Evolutionary conservation across 176 grass and related monocot genomes (phyloP), one percentile per base, ranked within the genome.

Genomic region (Bonia amplexicaulis): DNA sequence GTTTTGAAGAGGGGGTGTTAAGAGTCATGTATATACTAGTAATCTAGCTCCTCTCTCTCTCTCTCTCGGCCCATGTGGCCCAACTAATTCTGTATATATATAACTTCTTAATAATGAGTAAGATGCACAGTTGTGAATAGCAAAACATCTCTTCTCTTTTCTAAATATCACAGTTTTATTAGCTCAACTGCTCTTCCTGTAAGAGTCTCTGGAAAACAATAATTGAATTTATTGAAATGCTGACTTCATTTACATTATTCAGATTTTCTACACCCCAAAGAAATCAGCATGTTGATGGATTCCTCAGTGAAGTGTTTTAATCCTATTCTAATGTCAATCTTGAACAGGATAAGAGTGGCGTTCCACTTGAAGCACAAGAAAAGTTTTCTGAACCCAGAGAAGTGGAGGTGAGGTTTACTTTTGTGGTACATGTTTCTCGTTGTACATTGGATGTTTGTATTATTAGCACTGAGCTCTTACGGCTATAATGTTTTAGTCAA

Each of bases 311-410:
- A 72, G 33, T 64, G 16, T 72, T 52, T 57, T 89, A 82, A 19
- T 39, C 49, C 48, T 82, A 82, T 71, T 33, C 20, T 89, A 52
- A 80, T 68, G 7, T 60, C n/a, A 58, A n/a, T 81, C 17, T 73
- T 79, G 40, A 65, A 69, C 90, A 97, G 95, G 95, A 91, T 80
- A 97, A 97, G 86, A 97, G 93, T 40, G 87, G 95, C 64, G 95
- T 88, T 55, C 78, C 83, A 51, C 91, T 97, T 65, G 87, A 91
- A 85, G 95, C 95, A 29, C 88, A 94, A 53, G 95, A 93, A 82
- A 97, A 95, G 46, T 95, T 93, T 39, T 39, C 89, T 57, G 89
- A 95, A 81, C 95, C 95, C 14, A 91, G 82, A 87, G 93, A 97
- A 84, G 93, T 97, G 73, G 91, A 95, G 95, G 95, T 95, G 31